phyloP scores from a whole-genome alignment of 805 yeast species.

The Millerozyma miso region DNA sequence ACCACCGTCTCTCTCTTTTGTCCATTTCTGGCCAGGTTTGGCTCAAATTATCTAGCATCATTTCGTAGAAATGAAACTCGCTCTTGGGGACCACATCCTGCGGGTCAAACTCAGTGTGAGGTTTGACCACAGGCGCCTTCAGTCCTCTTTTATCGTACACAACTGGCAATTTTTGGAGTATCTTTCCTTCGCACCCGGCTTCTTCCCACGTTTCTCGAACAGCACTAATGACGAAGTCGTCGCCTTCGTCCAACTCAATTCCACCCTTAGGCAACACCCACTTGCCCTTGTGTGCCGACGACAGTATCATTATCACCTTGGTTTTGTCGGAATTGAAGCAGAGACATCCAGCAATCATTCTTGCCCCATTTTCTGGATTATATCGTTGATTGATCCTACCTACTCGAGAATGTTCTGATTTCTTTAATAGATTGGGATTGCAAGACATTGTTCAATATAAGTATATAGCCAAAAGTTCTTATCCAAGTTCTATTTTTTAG shows the following conservation, averaged over 20 bases:
- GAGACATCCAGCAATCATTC: conserved; percentile 92
- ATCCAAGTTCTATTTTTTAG: not conserved
- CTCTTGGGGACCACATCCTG: conserved; percentile 56
- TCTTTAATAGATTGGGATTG: conserved; percentile 5
- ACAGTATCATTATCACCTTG: conserved; percentile 73
- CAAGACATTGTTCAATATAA: not conserved
- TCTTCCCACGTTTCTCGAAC: conserved; percentile 97
- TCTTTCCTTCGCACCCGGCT: conserved; percentile 78
- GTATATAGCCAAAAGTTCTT: not conserved
- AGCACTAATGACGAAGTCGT: conserved; percentile 50
- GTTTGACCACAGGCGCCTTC: conserved; percentile 32
- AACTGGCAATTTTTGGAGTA: conserved; percentile 54
- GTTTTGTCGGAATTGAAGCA: conserved; percentile 55
- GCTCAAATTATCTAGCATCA: conserved; percentile 54
- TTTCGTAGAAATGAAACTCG: conserved; percentile 86
- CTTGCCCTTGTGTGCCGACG: conserved; percentile 59
- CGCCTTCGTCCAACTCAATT: conserved; percentile 75
- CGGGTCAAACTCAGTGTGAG: conserved; percentile 31
- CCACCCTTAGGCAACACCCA: conserved; percentile 98
- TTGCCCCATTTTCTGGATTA: conserved; percentile 64
- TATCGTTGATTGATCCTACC: conserved; percentile 58
- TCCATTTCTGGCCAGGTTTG: conserved; percentile 72
- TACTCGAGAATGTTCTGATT: conserved; percentile 33
- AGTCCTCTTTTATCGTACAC: conserved; percentile 53
- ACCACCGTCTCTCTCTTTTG: conserved; percentile 70